Conservation (phyloP, 306 rosid genomes). For the Echinosophora koreensis region DNA sequence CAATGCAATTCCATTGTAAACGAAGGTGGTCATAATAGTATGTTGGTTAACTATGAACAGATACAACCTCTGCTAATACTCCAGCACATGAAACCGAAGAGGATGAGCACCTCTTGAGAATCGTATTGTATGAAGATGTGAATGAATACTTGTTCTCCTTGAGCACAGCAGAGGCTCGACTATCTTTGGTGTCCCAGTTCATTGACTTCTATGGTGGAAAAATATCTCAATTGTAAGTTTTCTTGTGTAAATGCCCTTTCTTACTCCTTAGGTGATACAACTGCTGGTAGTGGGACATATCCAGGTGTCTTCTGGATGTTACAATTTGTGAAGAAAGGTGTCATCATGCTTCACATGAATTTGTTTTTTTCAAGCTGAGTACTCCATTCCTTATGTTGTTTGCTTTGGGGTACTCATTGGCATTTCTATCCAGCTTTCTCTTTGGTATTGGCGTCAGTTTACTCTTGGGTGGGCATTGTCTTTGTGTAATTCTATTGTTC, state of each 20-base stretch:
- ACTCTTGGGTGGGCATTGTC: no score
- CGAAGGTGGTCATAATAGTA: slow-evolving; percentile 19
- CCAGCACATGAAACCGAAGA: slow-evolving; percentile 61
- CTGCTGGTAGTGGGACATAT: neutral
- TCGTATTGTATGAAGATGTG: slow-evolving; percentile 83
- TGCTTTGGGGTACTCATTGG: no score
- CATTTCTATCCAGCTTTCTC: no score
- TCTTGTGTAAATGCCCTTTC: slow-evolving; percentile 38
- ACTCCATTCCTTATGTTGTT: no score
- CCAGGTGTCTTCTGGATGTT: no score
- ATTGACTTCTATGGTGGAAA: slow-evolving; percentile 89
- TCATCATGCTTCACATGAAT: no score
- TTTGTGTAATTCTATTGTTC: no score
- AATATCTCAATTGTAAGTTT: slow-evolving; percentile 74
- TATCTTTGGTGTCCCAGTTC: slow-evolving; percentile 75
- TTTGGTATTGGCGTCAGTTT: no score
- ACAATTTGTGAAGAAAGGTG: no score
- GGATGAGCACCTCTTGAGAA: slow-evolving; percentile 79
- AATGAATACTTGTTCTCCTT: slow-evolving; percentile 83
- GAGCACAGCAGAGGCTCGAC: slow-evolving; percentile 77
- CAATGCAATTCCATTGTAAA: slow-evolving; percentile 26
- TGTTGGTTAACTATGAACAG: slow-evolving; percentile 59
- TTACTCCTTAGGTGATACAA: slow-evolving; percentile 10
- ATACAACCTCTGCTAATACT: slow-evolving; percentile 44
- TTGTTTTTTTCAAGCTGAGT: no score